Conservation (phyloP, 2,329 filamentous ascomycete genomes). For the Monilinia laxa region DNA sequence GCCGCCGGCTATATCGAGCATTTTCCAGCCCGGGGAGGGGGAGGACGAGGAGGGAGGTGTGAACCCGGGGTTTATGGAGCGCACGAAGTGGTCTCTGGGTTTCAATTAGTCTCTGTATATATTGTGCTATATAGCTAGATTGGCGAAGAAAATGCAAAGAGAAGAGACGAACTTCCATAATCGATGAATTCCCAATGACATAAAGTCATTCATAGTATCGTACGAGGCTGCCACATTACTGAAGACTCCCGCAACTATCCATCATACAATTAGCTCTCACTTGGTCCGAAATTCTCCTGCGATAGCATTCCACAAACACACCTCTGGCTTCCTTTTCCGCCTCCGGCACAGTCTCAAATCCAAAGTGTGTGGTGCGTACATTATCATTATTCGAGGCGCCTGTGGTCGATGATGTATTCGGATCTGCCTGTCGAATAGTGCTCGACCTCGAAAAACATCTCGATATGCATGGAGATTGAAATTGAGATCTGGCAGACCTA, state of each 20-base stretch:
- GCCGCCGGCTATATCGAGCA: constrained; percentile 95
- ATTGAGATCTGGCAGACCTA: constrained; percentile 28
- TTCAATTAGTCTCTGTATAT: neutral
- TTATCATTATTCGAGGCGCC: constrained; percentile 34
- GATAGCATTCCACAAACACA: constrained; percentile 22
- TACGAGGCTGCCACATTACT: constrained; percentile 87
- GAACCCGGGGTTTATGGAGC: constrained; percentile 71
- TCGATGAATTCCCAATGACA: constrained; percentile 96
- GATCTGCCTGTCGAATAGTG: constrained; percentile 25
- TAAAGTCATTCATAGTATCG: constrained; percentile 98
- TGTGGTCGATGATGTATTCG: constrained; percentile 18
- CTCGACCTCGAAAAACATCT: constrained; percentile 28
- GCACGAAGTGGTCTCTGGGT: constrained; percentile 81
- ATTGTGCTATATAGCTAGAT: neutral
- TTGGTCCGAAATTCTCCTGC: too few relatives aligned
- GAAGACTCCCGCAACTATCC: constrained; percentile 70
- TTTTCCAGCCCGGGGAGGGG: constrained; percentile 55
- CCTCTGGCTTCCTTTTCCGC: constrained; percentile 41
- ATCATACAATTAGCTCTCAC: constrained; percentile 22
- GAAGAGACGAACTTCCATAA: constrained; percentile 71
- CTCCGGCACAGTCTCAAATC: constrained; percentile 41
- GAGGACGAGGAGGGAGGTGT: constrained; percentile 44
- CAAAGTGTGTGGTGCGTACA: constrained; percentile 40
- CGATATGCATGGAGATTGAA: neutral
- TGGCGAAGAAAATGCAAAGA: neutral